Conservation (phyloP, 306 rosid genomes). For the Sechiopsis laciniata region DNA sequence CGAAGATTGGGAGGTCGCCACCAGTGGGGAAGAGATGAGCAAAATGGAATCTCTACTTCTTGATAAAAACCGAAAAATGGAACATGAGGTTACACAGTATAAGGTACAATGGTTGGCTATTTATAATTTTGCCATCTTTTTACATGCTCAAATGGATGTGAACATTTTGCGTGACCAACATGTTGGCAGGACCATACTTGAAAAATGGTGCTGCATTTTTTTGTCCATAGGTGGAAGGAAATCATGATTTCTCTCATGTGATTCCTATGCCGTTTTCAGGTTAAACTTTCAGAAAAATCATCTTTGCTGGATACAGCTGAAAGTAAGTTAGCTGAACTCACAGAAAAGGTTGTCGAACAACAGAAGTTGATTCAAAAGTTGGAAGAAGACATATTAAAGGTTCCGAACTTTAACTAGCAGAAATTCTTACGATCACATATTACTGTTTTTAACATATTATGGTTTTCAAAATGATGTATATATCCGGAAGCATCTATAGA, state of each 20-base stretch:
- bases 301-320: slow-evolving; percentile 67
- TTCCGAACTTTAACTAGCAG: slow-evolving; percentile 29
- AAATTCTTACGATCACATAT: not conserved
- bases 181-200: not conserved
- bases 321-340: slow-evolving; percentile 55
- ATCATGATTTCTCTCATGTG: slow-evolving; percentile 6
- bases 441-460: not conserved
- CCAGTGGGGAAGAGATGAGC: slow-evolving; percentile 98
- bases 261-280: slow-evolving; percentile 34
- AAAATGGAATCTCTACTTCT: slow-evolving; percentile 99
- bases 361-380: slow-evolving; percentile 78
- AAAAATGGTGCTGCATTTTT: not conserved
- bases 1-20: slow-evolving; percentile 97
- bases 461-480: slow-evolving; percentile 8
- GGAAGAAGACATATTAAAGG: slow-evolving; percentile 97
- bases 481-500: not conserved
- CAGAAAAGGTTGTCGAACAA: slow-evolving; percentile 64
- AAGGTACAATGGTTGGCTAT: slow-evolving; percentile 44
- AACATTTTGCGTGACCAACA: not conserved
- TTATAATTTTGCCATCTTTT: slow-evolving; percentile 1
- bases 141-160: slow-evolving; percentile 1
- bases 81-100: slow-evolving; percentile 84
- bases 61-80: slow-evolving; percentile 96
- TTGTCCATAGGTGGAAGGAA: slow-evolving; percentile 13
- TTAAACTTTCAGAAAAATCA: slow-evolving; percentile 68